phyloP scores from a whole-genome alignment of 2,329 filamentous ascomycete genomes.

The Epichloe gansuensis region DNA sequence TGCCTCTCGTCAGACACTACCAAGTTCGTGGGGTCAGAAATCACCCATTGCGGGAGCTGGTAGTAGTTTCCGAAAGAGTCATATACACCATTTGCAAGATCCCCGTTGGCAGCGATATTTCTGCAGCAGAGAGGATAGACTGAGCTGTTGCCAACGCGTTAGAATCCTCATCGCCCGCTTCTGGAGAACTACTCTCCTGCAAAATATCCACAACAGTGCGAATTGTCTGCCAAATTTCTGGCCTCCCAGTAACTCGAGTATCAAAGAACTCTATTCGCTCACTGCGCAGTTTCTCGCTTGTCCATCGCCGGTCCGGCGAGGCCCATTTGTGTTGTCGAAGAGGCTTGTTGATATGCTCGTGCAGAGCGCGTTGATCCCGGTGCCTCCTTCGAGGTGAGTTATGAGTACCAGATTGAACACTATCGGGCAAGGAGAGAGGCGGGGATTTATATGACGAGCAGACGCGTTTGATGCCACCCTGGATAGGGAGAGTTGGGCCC shows the following conservation, averaged over 20 bases:
- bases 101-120: slow-evolving; percentile 60
- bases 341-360: slow-evolving; percentile 59
- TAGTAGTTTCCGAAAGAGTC: slow-evolving; percentile 62
- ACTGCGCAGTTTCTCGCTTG: slow-evolving; percentile 50
- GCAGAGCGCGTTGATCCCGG: slow-evolving; percentile 32
- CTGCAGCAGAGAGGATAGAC: slow-evolving; percentile 65
- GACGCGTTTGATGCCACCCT: slow-evolving; percentile 36
- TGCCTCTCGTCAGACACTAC: slow-evolving; percentile 26
- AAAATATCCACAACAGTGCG: slow-evolving; percentile 55
- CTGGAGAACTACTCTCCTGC: slow-evolving; percentile 39
- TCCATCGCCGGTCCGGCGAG: slow-evolving; percentile 55
- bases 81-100: slow-evolving; percentile 60
- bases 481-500: slow-evolving; percentile 43
- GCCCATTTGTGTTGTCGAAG: slow-evolving; percentile 55
- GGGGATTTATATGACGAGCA: slow-evolving; percentile 41
- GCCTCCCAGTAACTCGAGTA: slow-evolving; percentile 65
- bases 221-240: slow-evolving; percentile 72
- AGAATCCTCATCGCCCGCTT: slow-evolving; percentile 23
- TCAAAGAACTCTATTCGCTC: slow-evolving; percentile 84
- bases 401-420: slow-evolving; percentile 12
- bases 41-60: slow-evolving; percentile 53
- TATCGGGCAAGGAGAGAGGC: slow-evolving; percentile 20
- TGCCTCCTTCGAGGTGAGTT: slow-evolving; percentile 19
- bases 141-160: slow-evolving; percentile 56
- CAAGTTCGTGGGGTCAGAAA: slow-evolving; percentile 51